Base-by-base conservation (phyloP, 208 protist species). In the Trichomonas gallinae region DNA sequence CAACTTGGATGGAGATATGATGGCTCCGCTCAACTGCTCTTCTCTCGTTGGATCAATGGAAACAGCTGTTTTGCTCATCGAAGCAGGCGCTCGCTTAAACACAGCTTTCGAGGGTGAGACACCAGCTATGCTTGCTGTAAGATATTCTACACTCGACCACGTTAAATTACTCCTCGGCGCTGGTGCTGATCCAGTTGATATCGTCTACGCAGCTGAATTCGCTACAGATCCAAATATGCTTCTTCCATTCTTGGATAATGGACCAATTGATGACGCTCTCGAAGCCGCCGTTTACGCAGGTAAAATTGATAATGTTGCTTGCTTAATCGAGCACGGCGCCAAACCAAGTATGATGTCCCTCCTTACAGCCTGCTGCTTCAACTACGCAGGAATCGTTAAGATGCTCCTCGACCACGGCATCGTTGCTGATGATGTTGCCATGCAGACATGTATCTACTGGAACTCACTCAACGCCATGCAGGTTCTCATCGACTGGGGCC, bases 381-480 rank as follows among this genome's bases (percentile, higher is more conserved):
- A 93, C 87, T 93, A 49, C 44, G 15, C 42, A 0, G 26, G 13
- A 38, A 93, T 93, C 10, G 87, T 93, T 38, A 93, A 93, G 36
- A 51, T 93, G n/a, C 44, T 93, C 0, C 17, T 93, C n/a, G 87
- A 93, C 34, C 3, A 42, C 0, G 87, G 87, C 34, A 44, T 93
- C 26, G 17, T 49, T 15, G 87, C 87, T 17, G 87, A 93, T 44
- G 87, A 93, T 51, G 36, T 40, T 15, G 87, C 87, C 4, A 93
- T 93, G 87, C 87, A 93, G 44, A 93, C 87, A 38, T 93, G 87
- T 44, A 93, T 93, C 31, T 93, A 44, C 44, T 93, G 87, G 87
- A 93, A 48, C 26, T 93, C 87, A 9, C 6, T 93, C 26, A 23
- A 93, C 8, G 23, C 87, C 15, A 93, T 93, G 87, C 23, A 93